Percentiles rank a stretch among this genome's conserved stretches.
Evolutionary conservation across 441 rosid genomes (phyloP).

Genomic region (Populus hybrid): DNA sequence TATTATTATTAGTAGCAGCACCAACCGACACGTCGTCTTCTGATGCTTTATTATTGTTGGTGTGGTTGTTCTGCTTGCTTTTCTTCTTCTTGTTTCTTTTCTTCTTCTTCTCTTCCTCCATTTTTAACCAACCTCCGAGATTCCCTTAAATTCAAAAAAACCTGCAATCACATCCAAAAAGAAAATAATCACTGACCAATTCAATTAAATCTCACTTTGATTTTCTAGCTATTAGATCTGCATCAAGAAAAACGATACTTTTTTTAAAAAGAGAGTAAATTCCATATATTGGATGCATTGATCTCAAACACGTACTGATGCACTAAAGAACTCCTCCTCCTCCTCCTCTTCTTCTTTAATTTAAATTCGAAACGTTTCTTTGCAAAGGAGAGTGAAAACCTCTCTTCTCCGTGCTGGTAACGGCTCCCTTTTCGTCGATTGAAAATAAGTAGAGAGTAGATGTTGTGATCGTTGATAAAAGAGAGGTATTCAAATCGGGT

Average conservation of each 20-base stretch:
- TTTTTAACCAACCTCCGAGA: neutral
- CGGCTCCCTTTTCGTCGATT: neutral
- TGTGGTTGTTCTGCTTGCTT: slow-evolving; percentile 31
- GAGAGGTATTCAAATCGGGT: neutral
- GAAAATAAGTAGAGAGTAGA: neutral
- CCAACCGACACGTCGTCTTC: neutral
- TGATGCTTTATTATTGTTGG: neutral
- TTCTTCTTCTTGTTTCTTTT: slow-evolving; percentile 64
- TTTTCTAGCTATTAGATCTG: neutral
- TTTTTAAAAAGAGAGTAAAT: neutral
- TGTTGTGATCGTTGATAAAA: neutral
- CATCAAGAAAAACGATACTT: neutral
- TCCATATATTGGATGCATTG: neutral
- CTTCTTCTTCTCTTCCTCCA: slow-evolving; percentile 60
- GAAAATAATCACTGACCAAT: neutral
- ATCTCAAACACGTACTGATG: neutral
- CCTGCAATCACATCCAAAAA: neutral
- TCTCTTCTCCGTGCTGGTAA: neutral
- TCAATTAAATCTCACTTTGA: neutral
- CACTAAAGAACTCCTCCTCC: neutral
- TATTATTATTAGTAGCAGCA: neutral
- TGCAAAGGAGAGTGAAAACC: neutral
- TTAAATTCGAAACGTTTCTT: too few relatives aligned
- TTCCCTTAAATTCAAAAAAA: neutral
- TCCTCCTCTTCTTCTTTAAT: neutral